Conservation (phyloP, 768 basidiomycete species). For the Lentinula aciculospora region DNA sequence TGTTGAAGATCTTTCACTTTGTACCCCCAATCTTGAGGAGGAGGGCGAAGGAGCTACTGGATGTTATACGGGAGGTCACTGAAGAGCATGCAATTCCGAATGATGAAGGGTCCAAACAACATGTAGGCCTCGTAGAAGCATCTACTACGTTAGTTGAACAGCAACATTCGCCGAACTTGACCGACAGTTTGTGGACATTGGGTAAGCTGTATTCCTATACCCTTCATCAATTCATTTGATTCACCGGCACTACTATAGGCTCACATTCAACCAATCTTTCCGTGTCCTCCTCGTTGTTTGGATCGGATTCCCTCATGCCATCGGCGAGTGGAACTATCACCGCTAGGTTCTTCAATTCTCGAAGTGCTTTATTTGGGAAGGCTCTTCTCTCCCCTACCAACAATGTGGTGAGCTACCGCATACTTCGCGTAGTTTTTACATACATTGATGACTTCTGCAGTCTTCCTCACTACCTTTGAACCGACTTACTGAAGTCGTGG, state of each 20-base stretch:
- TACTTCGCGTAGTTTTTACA: background rate
- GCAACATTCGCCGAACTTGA: background rate
- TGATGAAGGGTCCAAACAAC: constrained; percentile 10
- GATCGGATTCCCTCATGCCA: constrained; percentile 7
- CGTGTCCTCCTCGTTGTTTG: constrained; percentile 19
- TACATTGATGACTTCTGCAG: background rate
- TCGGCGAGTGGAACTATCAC: background rate
- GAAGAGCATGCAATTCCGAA: constrained; percentile 22
- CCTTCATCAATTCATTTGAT: background rate
- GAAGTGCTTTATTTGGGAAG: constrained; percentile 43
- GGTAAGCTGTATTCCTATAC: background rate
- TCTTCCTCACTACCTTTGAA: background rate
- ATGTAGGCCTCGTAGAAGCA: background rate
- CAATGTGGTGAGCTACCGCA: background rate
- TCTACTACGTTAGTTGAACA: background rate
- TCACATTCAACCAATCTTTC: constrained; percentile 3
- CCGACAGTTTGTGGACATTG: background rate
- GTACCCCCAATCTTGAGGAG: constrained; percentile 61
- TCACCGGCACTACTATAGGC: constrained; percentile 3
- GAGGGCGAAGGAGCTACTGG: constrained; percentile 58
- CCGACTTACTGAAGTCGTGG: constrained; percentile 49
- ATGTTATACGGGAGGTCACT: constrained; percentile 50
- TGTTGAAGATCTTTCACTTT: constrained; percentile 54
- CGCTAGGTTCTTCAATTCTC: constrained; percentile 20
- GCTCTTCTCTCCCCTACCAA: constrained; percentile 5